These are phyloP conservation scores for Tephrocybe sp. DNA, from an alignment of 768 basidiomycete genomes.

Conservation along the genomic window DNA sequence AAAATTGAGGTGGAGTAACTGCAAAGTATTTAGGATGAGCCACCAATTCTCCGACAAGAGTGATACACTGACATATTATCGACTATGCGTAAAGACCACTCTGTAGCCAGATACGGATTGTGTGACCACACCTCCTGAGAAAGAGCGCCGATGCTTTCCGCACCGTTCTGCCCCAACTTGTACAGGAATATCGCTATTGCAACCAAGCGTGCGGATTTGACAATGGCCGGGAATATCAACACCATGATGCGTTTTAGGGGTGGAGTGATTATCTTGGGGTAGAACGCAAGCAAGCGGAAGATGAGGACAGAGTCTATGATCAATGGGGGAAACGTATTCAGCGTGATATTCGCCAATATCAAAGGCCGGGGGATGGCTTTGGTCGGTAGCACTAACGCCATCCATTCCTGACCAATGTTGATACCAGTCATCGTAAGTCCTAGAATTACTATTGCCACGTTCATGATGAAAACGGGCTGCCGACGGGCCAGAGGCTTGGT, in stretches of 20 bases:
- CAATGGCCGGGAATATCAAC: conserved; percentile 23
- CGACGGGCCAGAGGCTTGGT: conserved; percentile 25
- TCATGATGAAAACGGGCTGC: conserved; percentile 30
- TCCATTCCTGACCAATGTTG: conserved; percentile 14
- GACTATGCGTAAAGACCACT: conserved; percentile 31
- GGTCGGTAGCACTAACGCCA: conserved; percentile 15
- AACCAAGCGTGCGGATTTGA: conserved; percentile 29
- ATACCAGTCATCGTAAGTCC: conserved; percentile 24
- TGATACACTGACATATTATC: conserved; percentile 32
- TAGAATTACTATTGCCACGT: conserved; percentile 24
- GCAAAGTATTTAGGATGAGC: not conserved
- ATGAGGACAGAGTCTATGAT: conserved; percentile 38
- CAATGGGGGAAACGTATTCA: conserved; percentile 28
- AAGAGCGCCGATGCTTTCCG: not conserved
- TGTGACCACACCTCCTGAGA: conserved; percentile 4
- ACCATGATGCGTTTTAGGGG: conserved; percentile 16
- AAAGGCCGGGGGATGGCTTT: conserved; percentile 13
- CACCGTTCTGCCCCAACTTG: not conserved
- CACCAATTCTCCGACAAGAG: not conserved
- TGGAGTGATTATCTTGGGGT: conserved; percentile 22
- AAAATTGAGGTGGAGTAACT: conserved; percentile 28
- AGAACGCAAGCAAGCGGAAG: conserved; percentile 34
- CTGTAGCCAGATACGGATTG: conserved; percentile 22
- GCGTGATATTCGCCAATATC: conserved; percentile 19
- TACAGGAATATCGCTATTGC: conserved; percentile 17